A percentile compares a stretch with the other conserved stretches of the same genome.
phyloP scores from a whole-genome alignment of 2,329 filamentous ascomycete species.

The Juglanconis oblonga region DNA sequence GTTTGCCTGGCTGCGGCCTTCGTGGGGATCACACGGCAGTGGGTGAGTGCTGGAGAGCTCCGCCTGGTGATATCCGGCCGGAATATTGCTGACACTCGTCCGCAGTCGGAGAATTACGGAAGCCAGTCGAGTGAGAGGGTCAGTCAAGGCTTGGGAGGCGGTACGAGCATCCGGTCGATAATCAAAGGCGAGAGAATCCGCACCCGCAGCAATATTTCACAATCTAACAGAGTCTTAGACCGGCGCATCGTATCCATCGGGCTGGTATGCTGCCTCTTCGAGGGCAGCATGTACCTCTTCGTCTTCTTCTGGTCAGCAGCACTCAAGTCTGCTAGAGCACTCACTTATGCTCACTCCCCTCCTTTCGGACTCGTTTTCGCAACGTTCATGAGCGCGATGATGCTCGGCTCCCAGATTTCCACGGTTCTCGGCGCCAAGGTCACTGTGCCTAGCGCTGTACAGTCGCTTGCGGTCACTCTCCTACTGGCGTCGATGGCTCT shows the following conservation, averaged over 20 bases:
- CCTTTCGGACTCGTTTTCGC: conserved; percentile 52
- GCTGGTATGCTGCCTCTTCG: conserved; percentile 55
- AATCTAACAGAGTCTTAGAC: conserved; percentile 26
- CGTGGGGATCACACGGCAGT: conserved; percentile 40
- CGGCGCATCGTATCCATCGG: conserved; percentile 49
- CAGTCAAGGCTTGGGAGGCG: not conserved
- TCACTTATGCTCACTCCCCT: conserved; percentile 7
- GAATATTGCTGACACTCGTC: not conserved
- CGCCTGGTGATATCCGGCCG: no score
- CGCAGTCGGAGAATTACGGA: not conserved
- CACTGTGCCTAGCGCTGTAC: not conserved
- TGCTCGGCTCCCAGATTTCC: conserved; percentile 45
- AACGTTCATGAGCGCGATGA: conserved; percentile 56
- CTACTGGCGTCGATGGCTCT: conserved; percentile 32
- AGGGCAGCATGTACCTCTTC: conserved; percentile 61
- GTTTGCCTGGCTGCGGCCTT: conserved; percentile 35
- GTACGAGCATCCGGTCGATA: not conserved
- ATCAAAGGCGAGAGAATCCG: not conserved
- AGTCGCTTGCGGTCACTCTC: conserved; percentile 24
- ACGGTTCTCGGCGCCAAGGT: not conserved
- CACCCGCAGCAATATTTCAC: not conserved
- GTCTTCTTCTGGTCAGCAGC: conserved; percentile 62
- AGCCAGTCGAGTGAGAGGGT: not conserved
- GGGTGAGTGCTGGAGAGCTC: conserved; percentile 36
- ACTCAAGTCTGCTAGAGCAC: conserved; percentile 39